Conservation (phyloP, 2,329 filamentous ascomycete species). For the Clonostachys rhizophaga region DNA sequence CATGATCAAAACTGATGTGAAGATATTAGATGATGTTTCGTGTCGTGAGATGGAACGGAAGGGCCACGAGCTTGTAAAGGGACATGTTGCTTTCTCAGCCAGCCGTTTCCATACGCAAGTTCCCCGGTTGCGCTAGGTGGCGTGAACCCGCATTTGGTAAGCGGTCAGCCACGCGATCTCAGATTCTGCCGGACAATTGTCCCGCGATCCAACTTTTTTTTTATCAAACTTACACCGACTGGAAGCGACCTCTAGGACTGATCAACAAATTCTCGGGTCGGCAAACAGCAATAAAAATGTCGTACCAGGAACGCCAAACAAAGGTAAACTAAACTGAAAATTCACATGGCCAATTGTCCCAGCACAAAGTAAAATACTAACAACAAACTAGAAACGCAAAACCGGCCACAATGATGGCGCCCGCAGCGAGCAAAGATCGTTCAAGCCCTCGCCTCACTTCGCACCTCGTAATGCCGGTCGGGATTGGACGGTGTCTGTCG, state of each 20-base stretch:
- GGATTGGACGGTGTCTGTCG: constrained; percentile 71
- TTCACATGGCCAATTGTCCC: background rate
- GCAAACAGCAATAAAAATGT: constrained; percentile 14
- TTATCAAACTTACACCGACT: too few relatives aligned
- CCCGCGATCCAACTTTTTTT: constrained; percentile 4
- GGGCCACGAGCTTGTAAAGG: too few relatives aligned
- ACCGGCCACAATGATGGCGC: constrained; percentile 34
- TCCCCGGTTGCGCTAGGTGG: background rate
- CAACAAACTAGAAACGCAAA: constrained; percentile 41
- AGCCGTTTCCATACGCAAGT: too few relatives aligned
- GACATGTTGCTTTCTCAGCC: too few relatives aligned
- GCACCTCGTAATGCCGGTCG: constrained; percentile 56
- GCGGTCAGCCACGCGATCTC: constrained; percentile 1
- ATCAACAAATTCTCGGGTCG: too few relatives aligned
- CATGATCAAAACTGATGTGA: constrained; percentile 23
- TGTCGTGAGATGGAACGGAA: too few relatives aligned
- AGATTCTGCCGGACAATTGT: constrained; percentile 4
- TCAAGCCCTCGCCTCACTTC: constrained; percentile 66
- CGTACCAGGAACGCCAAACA: constrained; percentile 20
- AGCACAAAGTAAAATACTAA: background rate
- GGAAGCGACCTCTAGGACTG: too few relatives aligned
- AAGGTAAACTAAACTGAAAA: constrained; percentile 13
- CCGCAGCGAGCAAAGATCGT: constrained; percentile 35
- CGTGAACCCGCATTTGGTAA: constrained; percentile 1
- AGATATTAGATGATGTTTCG: background rate